Evolutionary conservation across 306 rosid species (phyloP).

Genomic region (Crotalaria pallida): DNA sequence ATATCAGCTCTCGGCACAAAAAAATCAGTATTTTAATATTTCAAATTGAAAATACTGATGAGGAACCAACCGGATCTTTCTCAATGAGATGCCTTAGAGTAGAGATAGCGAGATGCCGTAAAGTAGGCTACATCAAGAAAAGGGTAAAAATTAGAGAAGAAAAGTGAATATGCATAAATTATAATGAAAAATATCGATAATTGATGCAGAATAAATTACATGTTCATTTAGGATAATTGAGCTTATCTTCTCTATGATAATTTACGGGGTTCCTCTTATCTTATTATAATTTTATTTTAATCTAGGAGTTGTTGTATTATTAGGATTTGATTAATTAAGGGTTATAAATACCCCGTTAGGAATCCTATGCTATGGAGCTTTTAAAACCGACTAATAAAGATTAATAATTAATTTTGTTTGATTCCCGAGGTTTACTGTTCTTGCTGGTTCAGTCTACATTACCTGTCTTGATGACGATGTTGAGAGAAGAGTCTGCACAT

Average conservation of each 20-base stretch:
- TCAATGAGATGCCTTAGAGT: slow-evolving; percentile 92
- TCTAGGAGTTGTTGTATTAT: neutral
- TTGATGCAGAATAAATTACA: neutral
- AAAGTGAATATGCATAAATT: neutral
- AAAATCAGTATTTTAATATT: slow-evolving; percentile 6
- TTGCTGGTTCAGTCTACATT: neutral
- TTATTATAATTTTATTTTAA: no score
- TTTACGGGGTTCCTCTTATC: neutral
- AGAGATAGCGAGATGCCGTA: slow-evolving; percentile 91
- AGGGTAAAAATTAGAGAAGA: neutral
- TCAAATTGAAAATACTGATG: slow-evolving; percentile 4
- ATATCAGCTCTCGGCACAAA: slow-evolving; percentile 24
- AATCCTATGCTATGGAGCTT: neutral
- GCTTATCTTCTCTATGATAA: neutral
- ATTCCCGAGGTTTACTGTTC: neutral
- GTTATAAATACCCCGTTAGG: neutral
- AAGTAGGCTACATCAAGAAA: slow-evolving; percentile 62
- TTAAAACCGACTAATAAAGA: neutral
- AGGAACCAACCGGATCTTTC: slow-evolving; percentile 79
- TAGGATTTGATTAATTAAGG: neutral
- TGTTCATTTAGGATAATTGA: neutral
- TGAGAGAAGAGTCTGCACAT: slow-evolving; percentile 48
- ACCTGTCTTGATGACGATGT: slow-evolving; percentile 62
- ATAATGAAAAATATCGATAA: slow-evolving; percentile 5
- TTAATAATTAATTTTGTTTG: neutral